phyloP scores from a whole-genome alignment of 1,139 yeast genomes.

The Citeromyces siamensis region DNA sequence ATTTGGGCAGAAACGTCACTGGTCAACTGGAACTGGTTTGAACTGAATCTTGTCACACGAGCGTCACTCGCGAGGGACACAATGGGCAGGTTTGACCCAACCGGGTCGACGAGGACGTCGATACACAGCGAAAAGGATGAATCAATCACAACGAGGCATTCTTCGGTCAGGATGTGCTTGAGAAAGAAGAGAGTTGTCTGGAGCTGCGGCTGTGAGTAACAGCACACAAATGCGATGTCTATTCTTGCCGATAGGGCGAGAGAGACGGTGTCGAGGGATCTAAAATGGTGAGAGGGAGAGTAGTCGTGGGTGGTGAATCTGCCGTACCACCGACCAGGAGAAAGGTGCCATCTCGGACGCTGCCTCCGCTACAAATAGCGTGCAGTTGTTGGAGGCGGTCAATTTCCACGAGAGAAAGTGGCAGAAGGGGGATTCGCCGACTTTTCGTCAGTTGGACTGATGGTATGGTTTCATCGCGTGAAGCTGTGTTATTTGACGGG shows the following conservation, averaged over 20 bases:
- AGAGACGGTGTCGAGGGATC: not conserved
- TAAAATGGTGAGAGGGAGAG: not conserved
- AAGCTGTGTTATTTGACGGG: no score
- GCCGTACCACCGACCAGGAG: not conserved
- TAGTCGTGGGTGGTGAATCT: not conserved
- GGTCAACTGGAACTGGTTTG: conserved; percentile 1
- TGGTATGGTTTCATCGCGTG: no score
- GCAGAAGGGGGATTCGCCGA: not conserved
- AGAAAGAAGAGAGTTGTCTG: not conserved
- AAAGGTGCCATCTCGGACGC: not conserved
- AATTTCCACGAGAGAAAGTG: not conserved
- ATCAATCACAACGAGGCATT: not conserved
- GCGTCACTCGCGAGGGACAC: not conserved
- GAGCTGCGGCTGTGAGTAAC: not conserved
- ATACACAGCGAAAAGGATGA: not conserved
- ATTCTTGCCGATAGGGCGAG: not conserved
- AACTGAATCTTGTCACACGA: not conserved
- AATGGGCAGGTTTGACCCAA: not conserved
- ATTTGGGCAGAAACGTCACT: not conserved
- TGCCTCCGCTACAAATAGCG: not conserved
- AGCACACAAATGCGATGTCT: not conserved
- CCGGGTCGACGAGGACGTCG: not conserved
- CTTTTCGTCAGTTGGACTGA: no score
- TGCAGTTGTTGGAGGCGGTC: not conserved
- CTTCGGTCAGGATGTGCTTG: not conserved